These are phyloP conservation scores for Acacia crassicarpa DNA, from an alignment of 306 rosid species.

Conservation along the genomic window DNA sequence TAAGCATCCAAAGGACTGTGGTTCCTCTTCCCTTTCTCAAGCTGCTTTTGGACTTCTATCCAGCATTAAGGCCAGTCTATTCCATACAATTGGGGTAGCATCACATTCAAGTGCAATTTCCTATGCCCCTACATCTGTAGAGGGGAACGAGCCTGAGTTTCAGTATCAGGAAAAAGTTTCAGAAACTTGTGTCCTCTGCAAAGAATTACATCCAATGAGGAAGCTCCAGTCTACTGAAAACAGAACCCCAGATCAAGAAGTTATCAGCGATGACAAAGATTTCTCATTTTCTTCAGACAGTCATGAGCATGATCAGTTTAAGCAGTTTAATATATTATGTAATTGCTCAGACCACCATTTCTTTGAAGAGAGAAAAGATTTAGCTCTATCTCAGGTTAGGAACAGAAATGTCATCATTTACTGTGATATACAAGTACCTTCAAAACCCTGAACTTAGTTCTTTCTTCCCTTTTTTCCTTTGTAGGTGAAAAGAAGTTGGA, in stretches of 20 bases:
- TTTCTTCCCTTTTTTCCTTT: slow-evolving; percentile 13
- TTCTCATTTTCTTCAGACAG: slow-evolving; percentile 33
- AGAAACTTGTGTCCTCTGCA: slow-evolving; percentile 45
- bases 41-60: slow-evolving; percentile 72
- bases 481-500: slow-evolving; percentile 73
- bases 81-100: slow-evolving; percentile 55
- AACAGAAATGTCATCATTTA: slow-evolving; percentile 6
- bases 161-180: slow-evolving; percentile 36
- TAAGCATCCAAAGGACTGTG: slow-evolving; percentile 50
- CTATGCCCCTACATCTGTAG: slow-evolving; percentile 45
- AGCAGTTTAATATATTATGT: slow-evolving; percentile 66
- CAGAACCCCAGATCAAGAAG: slow-evolving; percentile 37
- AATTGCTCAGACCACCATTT: slow-evolving; percentile 85
- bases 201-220: slow-evolving; percentile 36
- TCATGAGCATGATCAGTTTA: slow-evolving; percentile 46
- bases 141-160: slow-evolving; percentile 45
- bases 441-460: slow-evolving; percentile 16
- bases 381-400: slow-evolving; percentile 70
- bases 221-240: slow-evolving; percentile 36
- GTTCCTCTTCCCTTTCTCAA: slow-evolving; percentile 66
- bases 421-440: not conserved
- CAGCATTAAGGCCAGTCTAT: slow-evolving; percentile 52
- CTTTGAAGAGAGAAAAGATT: slow-evolving; percentile 48
- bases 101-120: slow-evolving; percentile 46
- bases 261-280: slow-evolving; percentile 16